phyloP scores from a whole-genome alignment of 108 stramenopile genomes.

The Cyclotella atomus region DNA sequence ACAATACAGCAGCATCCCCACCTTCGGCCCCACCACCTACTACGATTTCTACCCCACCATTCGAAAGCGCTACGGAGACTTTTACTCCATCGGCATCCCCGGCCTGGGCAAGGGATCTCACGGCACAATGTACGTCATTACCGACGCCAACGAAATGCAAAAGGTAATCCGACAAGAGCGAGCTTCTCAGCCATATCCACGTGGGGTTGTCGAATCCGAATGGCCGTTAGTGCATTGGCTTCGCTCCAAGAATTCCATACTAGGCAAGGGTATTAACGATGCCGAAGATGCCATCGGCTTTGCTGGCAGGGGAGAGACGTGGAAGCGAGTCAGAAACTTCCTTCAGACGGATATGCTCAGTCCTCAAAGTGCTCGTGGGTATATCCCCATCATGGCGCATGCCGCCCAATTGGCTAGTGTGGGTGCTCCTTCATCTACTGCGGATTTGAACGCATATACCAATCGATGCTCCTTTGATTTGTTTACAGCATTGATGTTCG shows the following conservation, averaged over 20 bases:
- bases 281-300: slow-evolving; percentile 12
- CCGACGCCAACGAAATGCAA: slow-evolving; percentile 42
- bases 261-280: slow-evolving; percentile 21
- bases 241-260: not conserved
- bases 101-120: slow-evolving; percentile 24
- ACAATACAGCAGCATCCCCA: not conserved
- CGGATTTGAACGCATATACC: slow-evolving; percentile 35
- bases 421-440: slow-evolving; percentile 22
- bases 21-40: not conserved
- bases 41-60: slow-evolving; percentile 29
- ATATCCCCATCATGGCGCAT: slow-evolving; percentile 32
- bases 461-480: slow-evolving; percentile 39
- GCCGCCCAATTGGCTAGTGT: slow-evolving; percentile 29
- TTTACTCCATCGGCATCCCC: slow-evolving; percentile 35
- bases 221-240: slow-evolving; percentile 20
- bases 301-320: slow-evolving; percentile 17
- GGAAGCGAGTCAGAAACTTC: slow-evolving; percentile 35
- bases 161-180: slow-evolving; percentile 29
- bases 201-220: slow-evolving; percentile 19
- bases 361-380: slow-evolving; percentile 28
- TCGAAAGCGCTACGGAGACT: slow-evolving; percentile 29
- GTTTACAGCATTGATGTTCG: slow-evolving; percentile 45
- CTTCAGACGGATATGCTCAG: slow-evolving; percentile 35
- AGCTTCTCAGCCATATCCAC: slow-evolving; percentile 12
- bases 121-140: slow-evolving; percentile 22